Conservation (phyloP, 495 filamentous ascomycete species). For the Aspergillus indologenus region DNA sequence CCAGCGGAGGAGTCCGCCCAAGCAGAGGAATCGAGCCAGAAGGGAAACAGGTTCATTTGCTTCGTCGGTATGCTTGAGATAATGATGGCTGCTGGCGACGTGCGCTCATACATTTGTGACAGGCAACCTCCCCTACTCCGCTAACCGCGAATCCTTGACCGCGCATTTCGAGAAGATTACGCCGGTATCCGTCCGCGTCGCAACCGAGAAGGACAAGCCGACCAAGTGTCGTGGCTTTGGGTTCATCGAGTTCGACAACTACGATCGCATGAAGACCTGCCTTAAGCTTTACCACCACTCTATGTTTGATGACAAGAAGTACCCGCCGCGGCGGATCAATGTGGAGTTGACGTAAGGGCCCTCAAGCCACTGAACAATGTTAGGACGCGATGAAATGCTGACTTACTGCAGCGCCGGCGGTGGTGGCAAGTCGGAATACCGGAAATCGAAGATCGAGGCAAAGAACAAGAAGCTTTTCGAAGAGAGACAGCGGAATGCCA, state of each 20-base stretch:
- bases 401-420: conserved; percentile 58
- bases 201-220: conserved; percentile 66
- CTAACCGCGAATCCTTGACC: conserved; percentile 61
- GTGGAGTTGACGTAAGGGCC: conserved; percentile 79
- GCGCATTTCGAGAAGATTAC: conserved; percentile 75
- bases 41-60: conserved; percentile 69
- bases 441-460: conserved; percentile 70
- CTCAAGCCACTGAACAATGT: neutral
- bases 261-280: conserved; percentile 91
- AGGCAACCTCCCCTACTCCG: conserved; percentile 87
- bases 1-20: conserved; percentile 23
- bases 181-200: conserved; percentile 70
- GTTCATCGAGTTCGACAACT: conserved; percentile 88
- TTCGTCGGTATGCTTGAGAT: conserved; percentile 64
- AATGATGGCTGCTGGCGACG: neutral
- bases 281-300: conserved; percentile 86
- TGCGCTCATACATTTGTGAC: neutral
- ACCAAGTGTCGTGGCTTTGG: conserved; percentile 78
- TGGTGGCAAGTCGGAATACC: conserved; percentile 69
- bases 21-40: conserved; percentile 29
- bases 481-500: conserved; percentile 60
- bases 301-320: conserved; percentile 68
- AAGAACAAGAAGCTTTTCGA: conserved; percentile 90
- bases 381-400: conserved; percentile 14
- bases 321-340: conserved; percentile 70